Base-by-base conservation (phyloP, 2,329 filamentous ascomycete species). In the Calonectria pseudoturangicola region DNA sequence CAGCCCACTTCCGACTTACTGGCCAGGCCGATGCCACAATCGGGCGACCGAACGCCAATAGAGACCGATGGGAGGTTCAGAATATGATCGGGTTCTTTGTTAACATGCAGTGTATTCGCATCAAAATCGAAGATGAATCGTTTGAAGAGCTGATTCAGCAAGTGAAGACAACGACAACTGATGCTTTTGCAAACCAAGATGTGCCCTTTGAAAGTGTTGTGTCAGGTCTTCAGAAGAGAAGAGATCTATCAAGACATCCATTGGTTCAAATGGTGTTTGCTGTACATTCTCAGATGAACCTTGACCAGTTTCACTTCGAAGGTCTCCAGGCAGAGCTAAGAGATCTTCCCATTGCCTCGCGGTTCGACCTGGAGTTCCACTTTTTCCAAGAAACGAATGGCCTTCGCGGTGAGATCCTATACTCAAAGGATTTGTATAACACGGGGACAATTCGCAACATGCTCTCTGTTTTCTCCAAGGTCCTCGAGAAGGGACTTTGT, bases 21-120 rank as follows among this genome's bases (percentile, higher is more conserved):
- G 76, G 79, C 2, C 45, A 54, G 4, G 54, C 50, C 6, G 79
- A 80, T 51, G 76, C 74, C 4, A 74, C 73, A 1, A 74, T 80
- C 8, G 79, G 79, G 18, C 76, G 72, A 1, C 63, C 73, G 0
- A 78, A 72, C 45, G 75, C 76, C 8, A 77, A 77, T 28, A 66
- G 76, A 6, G 68, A 76, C 18, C 56, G 62, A 6, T 58, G 70
- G 47, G 73, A 78, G 21, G 28, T 78, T 3, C 67, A 74, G 41
- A 58, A 76, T 25, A 68, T 78, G 27, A 68, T 78, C 54, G 77
- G 77, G 1, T 80, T 80, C 74, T 79, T 79, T 45, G 77, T 79
- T 36, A 78, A 77, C 63, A 68, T 74, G 41, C 76, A 78, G 50
- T 79, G 76, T 50, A 54, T 79, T 12, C 66, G 78, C 3, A 66